A percentile compares a stretch with the other conserved stretches of the same genome.
Conservation (phyloP, 257 asterid genomes). For the Solanum habrochaites region DNA sequence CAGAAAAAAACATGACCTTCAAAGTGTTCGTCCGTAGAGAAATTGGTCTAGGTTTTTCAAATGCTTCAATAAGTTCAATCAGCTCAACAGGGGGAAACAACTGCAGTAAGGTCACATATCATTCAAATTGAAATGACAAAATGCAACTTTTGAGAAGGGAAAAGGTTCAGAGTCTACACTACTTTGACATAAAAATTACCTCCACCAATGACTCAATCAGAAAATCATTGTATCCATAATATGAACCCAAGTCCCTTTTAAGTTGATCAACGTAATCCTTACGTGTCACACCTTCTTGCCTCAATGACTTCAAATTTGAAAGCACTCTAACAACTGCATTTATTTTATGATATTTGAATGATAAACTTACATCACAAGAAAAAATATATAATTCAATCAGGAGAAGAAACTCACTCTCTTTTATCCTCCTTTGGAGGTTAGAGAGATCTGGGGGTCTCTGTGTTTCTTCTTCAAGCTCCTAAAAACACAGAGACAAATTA, state of each 20-base stretch:
- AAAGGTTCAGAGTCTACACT: not conserved
- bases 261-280: slow-evolving; percentile 75
- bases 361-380: not conserved
- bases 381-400: not conserved
- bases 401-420: slow-evolving; percentile 49
- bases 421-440: slow-evolving; percentile 67
- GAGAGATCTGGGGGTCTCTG: slow-evolving; percentile 72
- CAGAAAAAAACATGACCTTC: slow-evolving; percentile 30
- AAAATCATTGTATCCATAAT: slow-evolving; percentile 87
- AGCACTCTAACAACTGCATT: slow-evolving; percentile 80
- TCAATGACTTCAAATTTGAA: slow-evolving; percentile 59
- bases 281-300: slow-evolving; percentile 74
- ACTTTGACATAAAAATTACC: slow-evolving; percentile 22
- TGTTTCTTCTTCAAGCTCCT: slow-evolving; percentile 89
- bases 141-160: not conserved
- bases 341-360: slow-evolving; percentile 3
- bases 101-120: slow-evolving; percentile 24
- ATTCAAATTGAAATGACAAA: not conserved
- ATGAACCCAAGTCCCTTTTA: slow-evolving; percentile 52
- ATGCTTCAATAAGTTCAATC: slow-evolving; percentile 87
- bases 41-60: slow-evolving; percentile 89
- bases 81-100: slow-evolving; percentile 83
- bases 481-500: not conserved
- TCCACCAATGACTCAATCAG: slow-evolving; percentile 66
- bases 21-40: slow-evolving; percentile 82